Base-by-base conservation (phyloP, 345 rosid species). In the Isatis tinctoria region DNA sequence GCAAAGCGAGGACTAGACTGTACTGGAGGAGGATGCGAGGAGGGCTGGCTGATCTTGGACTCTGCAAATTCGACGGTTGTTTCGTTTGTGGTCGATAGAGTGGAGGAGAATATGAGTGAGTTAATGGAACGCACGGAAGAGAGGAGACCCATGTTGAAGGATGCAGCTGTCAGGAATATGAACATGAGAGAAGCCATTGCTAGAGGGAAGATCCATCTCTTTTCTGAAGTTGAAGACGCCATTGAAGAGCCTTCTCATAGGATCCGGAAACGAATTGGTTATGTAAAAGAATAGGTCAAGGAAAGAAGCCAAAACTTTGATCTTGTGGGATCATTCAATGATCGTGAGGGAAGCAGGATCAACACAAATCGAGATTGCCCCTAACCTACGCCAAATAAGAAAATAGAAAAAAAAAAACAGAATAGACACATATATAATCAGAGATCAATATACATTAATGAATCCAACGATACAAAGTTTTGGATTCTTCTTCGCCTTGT, bases 181-280 rank as follows among this genome's bases (percentile, higher is more conserved):
- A 90, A 92, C 65, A 92, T 40, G 8, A 95, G 84, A 57, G 96
- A 87, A 77, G 91, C 89, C 80, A 96, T 83, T 22, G 86, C 91
- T 35, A 96, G 73, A 28, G 99, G 97, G 54, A 88, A 88, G 30
- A 87, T 86, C 98, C 97, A 92, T 85, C 82, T 92, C 89, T 82
- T 96, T 85, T 96, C 99, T 88, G 90, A 69, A 79, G 78, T 87
- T 60, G 44, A 60, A 5, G 87, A 83, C 72, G 89, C 89, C 98
- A 87, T 90, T 59, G 32, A 58, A 64, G 71, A 64, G 33, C 67
- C 72, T 70, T 69, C 36, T 75, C 70, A 75, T 70, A 77, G 10
- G 72, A 76, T 70, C 56, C 54, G 20, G 20, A 37, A 63, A 63
- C 14, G 32, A 52, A 43, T n/a, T 32, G 32, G 57, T 68, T 62